Evolutionary conservation across 192 early-diverging fungal genomes (phyloP).

Genomic region (Linderina pennispora): DNA sequence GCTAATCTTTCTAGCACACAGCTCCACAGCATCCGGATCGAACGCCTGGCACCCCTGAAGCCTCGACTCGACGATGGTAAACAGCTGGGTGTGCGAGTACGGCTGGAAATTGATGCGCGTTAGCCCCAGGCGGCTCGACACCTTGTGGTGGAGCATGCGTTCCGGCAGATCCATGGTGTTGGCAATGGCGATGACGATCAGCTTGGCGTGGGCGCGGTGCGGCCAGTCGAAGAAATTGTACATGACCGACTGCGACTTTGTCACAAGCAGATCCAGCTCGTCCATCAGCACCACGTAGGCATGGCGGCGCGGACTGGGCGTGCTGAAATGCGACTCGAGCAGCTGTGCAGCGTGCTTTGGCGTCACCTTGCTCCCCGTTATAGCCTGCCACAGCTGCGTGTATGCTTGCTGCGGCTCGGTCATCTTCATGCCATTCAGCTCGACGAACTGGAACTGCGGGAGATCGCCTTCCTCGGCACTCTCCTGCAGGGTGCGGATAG

Average conservation of each 20-base stretch:
- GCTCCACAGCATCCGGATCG: slow-evolving; percentile 79
- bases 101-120: slow-evolving; percentile 90
- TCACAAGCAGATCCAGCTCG: slow-evolving; percentile 92
- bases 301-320: slow-evolving; percentile 28
- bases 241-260: slow-evolving; percentile 86
- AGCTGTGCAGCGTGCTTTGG: slow-evolving; percentile 72
- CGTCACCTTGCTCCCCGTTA: slow-evolving; percentile 53
- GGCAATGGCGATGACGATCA: slow-evolving; percentile 93
- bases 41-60: slow-evolving; percentile 67
- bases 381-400: slow-evolving; percentile 69
- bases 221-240: slow-evolving; percentile 99
- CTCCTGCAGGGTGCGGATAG: slow-evolving; percentile 70
- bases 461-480: slow-evolving; percentile 46
- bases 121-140: slow-evolving; percentile 84
- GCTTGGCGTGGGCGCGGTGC: slow-evolving; percentile 65
- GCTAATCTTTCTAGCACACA: slow-evolving; percentile 93
- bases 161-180: slow-evolving; percentile 99
- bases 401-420: slow-evolving; percentile 89
- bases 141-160: slow-evolving; percentile 79
- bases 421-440: slow-evolving; percentile 98
- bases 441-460: slow-evolving; percentile 78
- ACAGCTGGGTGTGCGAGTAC: slow-evolving; percentile 82
- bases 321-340: slow-evolving; percentile 66
- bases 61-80: slow-evolving; percentile 77
- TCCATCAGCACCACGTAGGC: slow-evolving; percentile 83